A percentile compares a stretch with the other conserved stretches of the same genome.
Evolutionary conservation across 345 rosid genomes (phyloP).

Genomic region (Aquilaria malaccensis): DNA sequence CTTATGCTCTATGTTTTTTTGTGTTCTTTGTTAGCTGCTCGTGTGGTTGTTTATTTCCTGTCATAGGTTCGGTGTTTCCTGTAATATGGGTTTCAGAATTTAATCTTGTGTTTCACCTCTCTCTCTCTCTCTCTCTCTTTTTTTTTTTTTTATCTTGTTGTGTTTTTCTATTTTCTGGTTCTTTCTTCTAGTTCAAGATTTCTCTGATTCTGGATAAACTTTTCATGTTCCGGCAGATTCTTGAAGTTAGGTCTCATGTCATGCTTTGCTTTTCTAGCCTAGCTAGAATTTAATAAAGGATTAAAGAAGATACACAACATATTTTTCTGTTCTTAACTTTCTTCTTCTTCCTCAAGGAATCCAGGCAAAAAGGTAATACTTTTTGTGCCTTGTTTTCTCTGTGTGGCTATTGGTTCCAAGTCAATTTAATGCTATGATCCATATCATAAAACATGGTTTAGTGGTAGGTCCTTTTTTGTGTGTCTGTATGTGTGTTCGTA

Average conservation of each 20-base stretch:
- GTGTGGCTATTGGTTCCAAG: slow-evolving; percentile 12
- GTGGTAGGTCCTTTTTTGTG: no score
- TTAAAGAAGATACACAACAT: no score
- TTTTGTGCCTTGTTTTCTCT: slow-evolving; percentile 6
- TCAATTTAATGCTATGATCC: slow-evolving; percentile 14
- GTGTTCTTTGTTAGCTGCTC: slow-evolving; percentile 8
- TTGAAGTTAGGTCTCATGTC: not conserved
- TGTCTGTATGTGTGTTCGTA: no score
- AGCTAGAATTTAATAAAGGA: slow-evolving; percentile 3
- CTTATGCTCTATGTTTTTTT: not conserved
- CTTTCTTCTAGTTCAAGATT: not conserved
- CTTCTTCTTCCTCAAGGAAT: slow-evolving; percentile 11
- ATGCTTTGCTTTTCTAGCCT: not conserved
- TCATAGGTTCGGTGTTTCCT: no score
- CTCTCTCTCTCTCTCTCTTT: no score
- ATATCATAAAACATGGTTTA: slow-evolving; percentile 11
- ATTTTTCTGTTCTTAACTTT: not conserved
- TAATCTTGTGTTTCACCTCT: no score
- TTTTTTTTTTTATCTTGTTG: not conserved
- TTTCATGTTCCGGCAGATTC: not conserved
- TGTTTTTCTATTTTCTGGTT: not conserved
- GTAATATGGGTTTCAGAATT: no score
- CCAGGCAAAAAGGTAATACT: slow-evolving; percentile 7
- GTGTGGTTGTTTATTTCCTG: not conserved
- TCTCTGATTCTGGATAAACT: not conserved